Percentiles rank a stretch among this genome's conserved stretches.
Conservation (phyloP, 257 asterid species). For the Verbascum thapsus region DNA sequence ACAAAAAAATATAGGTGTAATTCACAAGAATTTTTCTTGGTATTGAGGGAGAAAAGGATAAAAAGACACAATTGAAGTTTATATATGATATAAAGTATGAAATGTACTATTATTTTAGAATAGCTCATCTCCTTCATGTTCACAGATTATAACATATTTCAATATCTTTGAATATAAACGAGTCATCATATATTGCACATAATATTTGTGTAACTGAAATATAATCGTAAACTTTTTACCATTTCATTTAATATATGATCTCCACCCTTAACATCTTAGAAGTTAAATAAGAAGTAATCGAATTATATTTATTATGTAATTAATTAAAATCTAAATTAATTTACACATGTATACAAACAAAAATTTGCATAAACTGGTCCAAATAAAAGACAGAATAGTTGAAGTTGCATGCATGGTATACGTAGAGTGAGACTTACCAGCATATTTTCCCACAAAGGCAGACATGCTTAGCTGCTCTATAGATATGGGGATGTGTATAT, state of each 20-base stretch:
- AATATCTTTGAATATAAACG: too few relatives aligned
- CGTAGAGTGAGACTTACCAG: slow-evolving; percentile 46
- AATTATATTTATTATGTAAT: too few relatives aligned
- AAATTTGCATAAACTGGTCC: background rate
- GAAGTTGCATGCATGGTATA: slow-evolving; percentile 8
- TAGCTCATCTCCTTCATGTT: too few relatives aligned
- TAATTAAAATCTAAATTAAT: too few relatives aligned
- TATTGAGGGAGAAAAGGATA: background rate
- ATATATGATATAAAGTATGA: background rate
- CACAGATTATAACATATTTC: too few relatives aligned
- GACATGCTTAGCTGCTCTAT: slow-evolving; percentile 52
- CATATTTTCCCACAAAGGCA: slow-evolving; percentile 81
- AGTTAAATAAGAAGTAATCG: too few relatives aligned
- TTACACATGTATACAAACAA: background rate
- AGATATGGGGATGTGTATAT: background rate
- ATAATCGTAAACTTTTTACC: too few relatives aligned
- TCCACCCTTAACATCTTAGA: too few relatives aligned
- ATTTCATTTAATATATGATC: too few relatives aligned
- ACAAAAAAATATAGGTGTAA: background rate
- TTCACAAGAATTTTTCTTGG: too few relatives aligned
- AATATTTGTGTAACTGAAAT: background rate
- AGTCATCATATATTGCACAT: background rate
- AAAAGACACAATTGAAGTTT: background rate
- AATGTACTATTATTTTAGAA: background rate
- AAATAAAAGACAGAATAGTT: background rate